A percentile compares a stretch with the other conserved stretches of the same genome.
phyloP scores from a whole-genome alignment of 352 stramenopile genomes.

The Aphanomyces astaci region DNA sequence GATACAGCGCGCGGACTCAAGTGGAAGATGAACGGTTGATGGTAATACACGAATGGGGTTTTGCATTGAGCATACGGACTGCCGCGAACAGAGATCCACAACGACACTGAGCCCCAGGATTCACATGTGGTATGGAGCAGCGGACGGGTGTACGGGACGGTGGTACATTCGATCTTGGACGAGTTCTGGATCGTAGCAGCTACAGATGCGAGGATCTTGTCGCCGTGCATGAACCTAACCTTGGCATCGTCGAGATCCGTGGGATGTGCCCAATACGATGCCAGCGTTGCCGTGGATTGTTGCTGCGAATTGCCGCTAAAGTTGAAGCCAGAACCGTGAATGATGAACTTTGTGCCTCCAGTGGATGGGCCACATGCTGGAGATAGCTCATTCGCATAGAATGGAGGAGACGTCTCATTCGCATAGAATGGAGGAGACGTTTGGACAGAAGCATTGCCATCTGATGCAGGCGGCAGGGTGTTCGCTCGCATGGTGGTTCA shows the following conservation, averaged over 20 bases:
- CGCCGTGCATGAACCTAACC: slow-evolving; percentile 7
- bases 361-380: background rate
- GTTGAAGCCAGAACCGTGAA: background rate
- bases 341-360: slow-evolving; percentile 11
- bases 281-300: background rate
- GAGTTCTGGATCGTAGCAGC: background rate
- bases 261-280: background rate
- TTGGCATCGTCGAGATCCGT: background rate
- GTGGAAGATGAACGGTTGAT: background rate
- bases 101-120: slow-evolving; percentile 4
- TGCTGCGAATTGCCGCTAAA: background rate
- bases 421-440: too few relatives aligned
- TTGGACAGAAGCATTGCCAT: too few relatives aligned
- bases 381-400: slow-evolving; percentile 2
- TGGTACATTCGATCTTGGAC: slow-evolving; percentile 7
- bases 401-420: background rate
- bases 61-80: slow-evolving; percentile 10
- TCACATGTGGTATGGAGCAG: background rate
- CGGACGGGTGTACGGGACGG: background rate
- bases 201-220: slow-evolving; percentile 8
- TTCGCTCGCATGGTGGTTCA: background rate
- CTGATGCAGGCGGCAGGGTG: too few relatives aligned
- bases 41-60: slow-evolving; percentile 9
- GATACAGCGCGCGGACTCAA: background rate
- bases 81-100: slow-evolving; percentile 3